These are phyloP conservation scores for Cynanchum wilfordii DNA, from an alignment of 257 asterid genomes.

Conservation along the genomic window DNA sequence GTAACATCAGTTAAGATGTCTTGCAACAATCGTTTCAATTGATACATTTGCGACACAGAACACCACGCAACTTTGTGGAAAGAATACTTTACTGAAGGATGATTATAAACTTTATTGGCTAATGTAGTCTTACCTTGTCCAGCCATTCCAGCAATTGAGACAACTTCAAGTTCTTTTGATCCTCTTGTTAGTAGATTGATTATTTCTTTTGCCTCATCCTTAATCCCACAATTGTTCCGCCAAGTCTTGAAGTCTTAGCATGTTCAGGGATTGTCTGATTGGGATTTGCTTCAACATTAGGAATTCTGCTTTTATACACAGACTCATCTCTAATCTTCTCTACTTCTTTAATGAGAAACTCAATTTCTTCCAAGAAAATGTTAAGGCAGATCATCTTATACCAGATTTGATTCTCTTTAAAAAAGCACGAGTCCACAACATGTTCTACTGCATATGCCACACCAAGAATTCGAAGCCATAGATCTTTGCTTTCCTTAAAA, in stretches of 20 bases:
- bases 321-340: not conserved
- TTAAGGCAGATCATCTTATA: not conserved
- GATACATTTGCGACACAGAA: not conserved
- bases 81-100: not conserved
- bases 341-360: not conserved
- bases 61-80: slow-evolving; percentile 2
- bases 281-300: not conserved
- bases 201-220: not conserved
- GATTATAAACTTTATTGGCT: not conserved
- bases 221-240: slow-evolving; percentile 2
- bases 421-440: not conserved
- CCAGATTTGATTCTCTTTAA: not conserved
- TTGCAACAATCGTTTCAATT: not conserved
- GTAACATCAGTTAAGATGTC: not conserved
- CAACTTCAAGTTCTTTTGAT: too few relatives aligned
- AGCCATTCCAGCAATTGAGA: too few relatives aligned
- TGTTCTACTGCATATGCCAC: slow-evolving; percentile 10
- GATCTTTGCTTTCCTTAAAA: not conserved
- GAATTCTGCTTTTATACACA: not conserved
- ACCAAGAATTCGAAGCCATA: not conserved
- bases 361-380: not conserved
- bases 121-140: slow-evolving; percentile 1
- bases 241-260: not conserved
- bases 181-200: not conserved
- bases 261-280: not conserved